Conservation (phyloP, 23 red algal species). For the Gracilaria domingensis region DNA sequence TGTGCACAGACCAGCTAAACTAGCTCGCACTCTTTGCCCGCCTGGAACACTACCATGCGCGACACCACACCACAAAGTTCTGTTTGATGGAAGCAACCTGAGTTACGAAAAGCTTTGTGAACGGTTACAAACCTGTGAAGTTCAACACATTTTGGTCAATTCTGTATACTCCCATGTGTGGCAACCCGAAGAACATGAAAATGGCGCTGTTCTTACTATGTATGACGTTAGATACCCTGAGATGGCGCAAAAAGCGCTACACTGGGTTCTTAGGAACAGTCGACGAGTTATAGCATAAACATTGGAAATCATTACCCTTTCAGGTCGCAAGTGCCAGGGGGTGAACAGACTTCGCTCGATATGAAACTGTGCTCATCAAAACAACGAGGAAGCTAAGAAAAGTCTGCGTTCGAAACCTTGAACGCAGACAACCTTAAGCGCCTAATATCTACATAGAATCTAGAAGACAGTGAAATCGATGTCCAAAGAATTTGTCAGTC, state of each 20-base stretch:
- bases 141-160: slow-evolving; percentile 31
- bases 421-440: too few relatives aligned
- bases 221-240: slow-evolving; percentile 41
- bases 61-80: slow-evolving; percentile 35
- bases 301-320: too few relatives aligned
- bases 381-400: too few relatives aligned
- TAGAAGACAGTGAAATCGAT: too few relatives aligned
- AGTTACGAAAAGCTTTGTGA: slow-evolving; percentile 53
- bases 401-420: too few relatives aligned
- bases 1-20: slow-evolving; percentile 15
- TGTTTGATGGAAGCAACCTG: slow-evolving; percentile 2
- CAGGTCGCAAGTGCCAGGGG: too few relatives aligned
- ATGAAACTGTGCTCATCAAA: too few relatives aligned
- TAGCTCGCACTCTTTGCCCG: slow-evolving; percentile 10
- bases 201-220: slow-evolving; percentile 48
- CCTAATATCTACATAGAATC: too few relatives aligned
- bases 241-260: slow-evolving; percentile 30
- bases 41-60: slow-evolving; percentile 46
- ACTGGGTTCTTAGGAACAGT: slow-evolving; percentile 23
- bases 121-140: slow-evolving; percentile 5
- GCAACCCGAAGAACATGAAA: slow-evolving; percentile 41
- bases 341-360: not conserved
- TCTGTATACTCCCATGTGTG: slow-evolving; percentile 58
- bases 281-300: not conserved
- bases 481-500: too few relatives aligned